Base-by-base conservation (phyloP, 345 rosid genomes). In the Lenwebbia sp. region DNA sequence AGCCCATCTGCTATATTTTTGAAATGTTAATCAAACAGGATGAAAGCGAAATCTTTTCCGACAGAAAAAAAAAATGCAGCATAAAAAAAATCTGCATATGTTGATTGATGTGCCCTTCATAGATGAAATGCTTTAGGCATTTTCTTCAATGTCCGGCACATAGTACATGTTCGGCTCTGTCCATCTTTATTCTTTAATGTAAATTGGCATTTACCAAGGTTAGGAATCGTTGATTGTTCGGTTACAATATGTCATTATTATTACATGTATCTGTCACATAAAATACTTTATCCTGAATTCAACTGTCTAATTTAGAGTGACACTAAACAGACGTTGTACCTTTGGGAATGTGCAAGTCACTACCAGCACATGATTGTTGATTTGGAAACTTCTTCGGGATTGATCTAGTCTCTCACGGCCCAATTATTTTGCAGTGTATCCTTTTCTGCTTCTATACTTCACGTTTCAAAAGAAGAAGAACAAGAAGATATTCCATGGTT, bases 311-410 rank as follows among this genome's bases (percentile, higher is more conserved):
- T 65, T 30, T 15, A 33, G 19, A 70, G 7, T 5, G 9, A 9
- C 1, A 33, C 19, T 33, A 17, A 17, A 15, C 25, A 19, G 13
- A 0, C 22, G 7, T 8, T 0, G 0, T 33, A 65, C 0, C 0
- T 4, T 70, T 4, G 11, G 14, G 25, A 10, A 23, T 55, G 60
- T 22, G 13, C 33, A 1, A 70, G 47, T 70, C 47, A 5, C 13
- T 37, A 4, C 47, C 1, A 37, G 14, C 78, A 70, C 78, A 37
- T 33, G 41, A 7, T 37, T 33, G 26, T 9, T 33, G 78, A 37
- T 70, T 19, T 37, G 47, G 78, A 37, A 40, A 33, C 25, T 33
- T 70, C 0, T 37, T 33, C 0, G 0, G 4, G 47, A 70, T 19
- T 2, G 4, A 33, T 33, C 47, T 70, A 13, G 2, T 70, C 1